Percentiles rank a stretch among this genome's conserved stretches.
phyloP scores from a whole-genome alignment of 202 grass and related monocot species.

The Zoysia matrella region DNA sequence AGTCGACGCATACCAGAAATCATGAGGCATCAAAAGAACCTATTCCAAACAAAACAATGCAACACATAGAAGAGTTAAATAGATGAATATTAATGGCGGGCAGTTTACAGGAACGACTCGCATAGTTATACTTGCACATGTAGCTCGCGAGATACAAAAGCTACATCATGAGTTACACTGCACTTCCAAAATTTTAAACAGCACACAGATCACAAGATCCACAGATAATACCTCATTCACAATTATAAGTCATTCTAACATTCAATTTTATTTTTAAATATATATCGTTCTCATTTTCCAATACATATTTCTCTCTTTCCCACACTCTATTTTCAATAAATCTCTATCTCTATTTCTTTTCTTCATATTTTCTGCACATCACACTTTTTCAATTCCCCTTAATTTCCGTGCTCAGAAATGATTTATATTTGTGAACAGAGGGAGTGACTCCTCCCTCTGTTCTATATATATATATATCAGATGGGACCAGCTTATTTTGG shows the following conservation, averaged over 20 bases:
- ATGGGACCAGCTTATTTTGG: conserved; percentile 42
- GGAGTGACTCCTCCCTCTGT: too few relatives aligned
- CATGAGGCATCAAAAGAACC: neutral
- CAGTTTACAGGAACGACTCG: conserved; percentile 37
- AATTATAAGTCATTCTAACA: too few relatives aligned
- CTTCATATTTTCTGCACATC: too few relatives aligned
- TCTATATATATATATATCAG: neutral
- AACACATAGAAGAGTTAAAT: conserved; percentile 11
- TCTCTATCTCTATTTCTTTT: too few relatives aligned
- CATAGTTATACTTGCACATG: conserved; percentile 6
- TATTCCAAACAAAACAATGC: neutral
- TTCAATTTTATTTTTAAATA: too few relatives aligned
- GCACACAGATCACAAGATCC: conserved; percentile 8
- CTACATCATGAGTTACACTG: conserved; percentile 33
- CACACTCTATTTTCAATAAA: too few relatives aligned
- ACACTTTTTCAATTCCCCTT: too few relatives aligned
- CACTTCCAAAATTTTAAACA: conserved; percentile 45
- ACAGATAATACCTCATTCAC: neutral
- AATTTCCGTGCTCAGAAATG: too few relatives aligned
- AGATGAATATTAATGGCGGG: neutral
- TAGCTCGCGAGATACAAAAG: conserved; percentile 38
- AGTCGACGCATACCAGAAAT: neutral
- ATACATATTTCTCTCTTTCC: too few relatives aligned
- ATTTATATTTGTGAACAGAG: too few relatives aligned
- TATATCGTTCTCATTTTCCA: too few relatives aligned